phyloP scores from a whole-genome alignment of 805 yeast genomes.

The Sugiyamaella qingdaonensis region DNA sequence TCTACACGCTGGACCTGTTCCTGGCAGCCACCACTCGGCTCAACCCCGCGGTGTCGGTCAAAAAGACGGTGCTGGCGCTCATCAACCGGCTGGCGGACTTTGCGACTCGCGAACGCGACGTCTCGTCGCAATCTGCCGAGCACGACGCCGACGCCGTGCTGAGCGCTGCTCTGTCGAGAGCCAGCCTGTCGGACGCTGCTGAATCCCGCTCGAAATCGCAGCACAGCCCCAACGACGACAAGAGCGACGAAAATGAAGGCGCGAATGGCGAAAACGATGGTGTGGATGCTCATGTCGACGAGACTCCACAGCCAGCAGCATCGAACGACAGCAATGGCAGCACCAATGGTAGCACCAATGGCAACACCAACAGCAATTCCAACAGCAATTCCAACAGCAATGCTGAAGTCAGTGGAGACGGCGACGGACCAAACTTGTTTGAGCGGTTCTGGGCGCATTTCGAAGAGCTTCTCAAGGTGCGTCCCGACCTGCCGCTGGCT shows the following conservation, averaged over 20 bases:
- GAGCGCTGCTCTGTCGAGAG: slow-evolving; percentile 1
- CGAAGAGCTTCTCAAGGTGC: slow-evolving; percentile 47
- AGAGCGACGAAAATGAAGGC: slow-evolving; percentile 10
- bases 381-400: neutral
- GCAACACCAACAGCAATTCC: slow-evolving; percentile 1
- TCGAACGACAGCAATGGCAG: neutral
- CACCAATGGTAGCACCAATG: neutral
- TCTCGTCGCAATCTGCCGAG: neutral
- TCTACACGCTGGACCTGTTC: slow-evolving; percentile 63
- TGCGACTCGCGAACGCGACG: slow-evolving; percentile 22
- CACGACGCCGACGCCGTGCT: slow-evolving; percentile 14
- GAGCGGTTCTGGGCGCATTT: slow-evolving; percentile 65
- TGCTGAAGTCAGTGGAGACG: slow-evolving; percentile 2
- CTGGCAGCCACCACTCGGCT: slow-evolving; percentile 62
- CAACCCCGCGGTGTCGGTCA: slow-evolving; percentile 65
- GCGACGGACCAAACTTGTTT: slow-evolving; percentile 40
- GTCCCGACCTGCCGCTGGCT: slow-evolving; percentile 62
- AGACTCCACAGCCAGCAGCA: slow-evolving; percentile 18
- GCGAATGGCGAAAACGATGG: slow-evolving; percentile 1
- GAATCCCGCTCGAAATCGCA: neutral
- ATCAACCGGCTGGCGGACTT: slow-evolving; percentile 50
- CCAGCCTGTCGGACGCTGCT: slow-evolving; percentile 1
- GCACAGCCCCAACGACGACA: slow-evolving; percentile 3
- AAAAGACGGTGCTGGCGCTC: slow-evolving; percentile 62
- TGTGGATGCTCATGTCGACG: neutral